Evolutionary conservation across 2,329 filamentous ascomycete genomes (phyloP).

Genomic region (Clonostachys solani): DNA sequence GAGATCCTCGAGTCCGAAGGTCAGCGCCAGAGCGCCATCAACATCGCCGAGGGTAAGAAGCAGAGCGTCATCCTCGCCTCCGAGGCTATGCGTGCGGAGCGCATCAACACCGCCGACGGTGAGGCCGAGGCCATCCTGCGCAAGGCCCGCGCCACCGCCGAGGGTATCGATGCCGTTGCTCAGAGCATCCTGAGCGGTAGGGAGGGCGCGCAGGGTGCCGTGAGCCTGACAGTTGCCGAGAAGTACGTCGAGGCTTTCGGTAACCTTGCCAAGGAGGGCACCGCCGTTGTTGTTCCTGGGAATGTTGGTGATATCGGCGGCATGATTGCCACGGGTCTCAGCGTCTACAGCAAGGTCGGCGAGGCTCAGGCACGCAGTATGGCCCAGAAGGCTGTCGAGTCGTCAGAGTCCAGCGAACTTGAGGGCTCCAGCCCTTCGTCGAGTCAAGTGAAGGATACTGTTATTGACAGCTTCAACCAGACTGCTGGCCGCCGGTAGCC

Average conservation of each 20-base stretch:
- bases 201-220: constrained; percentile 72
- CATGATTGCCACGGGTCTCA: constrained; percentile 95
- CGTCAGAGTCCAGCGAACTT: constrained; percentile 9
- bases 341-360: constrained; percentile 91
- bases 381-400: constrained; percentile 45
- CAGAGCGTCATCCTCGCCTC: constrained; percentile 95
- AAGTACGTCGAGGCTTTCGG: constrained; percentile 97
- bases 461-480: constrained; percentile 33
- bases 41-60: constrained; percentile 96
- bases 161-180: constrained; percentile 84
- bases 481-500: constrained; percentile 16
- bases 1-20: constrained; percentile 97
- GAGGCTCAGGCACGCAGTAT: constrained; percentile 70
- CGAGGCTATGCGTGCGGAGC: constrained; percentile 82
- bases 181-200: constrained; percentile 69
- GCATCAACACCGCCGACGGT: constrained; percentile 89
- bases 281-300: constrained; percentile 89
- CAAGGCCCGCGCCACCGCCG: constrained; percentile 80
- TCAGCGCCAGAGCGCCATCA: constrained; percentile 95
- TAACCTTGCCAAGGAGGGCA: constrained; percentile 91
- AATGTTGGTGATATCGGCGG: constrained; percentile 94
- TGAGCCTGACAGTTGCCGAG: constrained; percentile 87
- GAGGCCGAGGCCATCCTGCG: constrained; percentile 91
- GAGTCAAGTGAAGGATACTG: constrained; percentile 25
- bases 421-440: not conserved